Base-by-base conservation (phyloP, 2,329 filamentous ascomycete species). In the Fusarium euwallaceae region DNA sequence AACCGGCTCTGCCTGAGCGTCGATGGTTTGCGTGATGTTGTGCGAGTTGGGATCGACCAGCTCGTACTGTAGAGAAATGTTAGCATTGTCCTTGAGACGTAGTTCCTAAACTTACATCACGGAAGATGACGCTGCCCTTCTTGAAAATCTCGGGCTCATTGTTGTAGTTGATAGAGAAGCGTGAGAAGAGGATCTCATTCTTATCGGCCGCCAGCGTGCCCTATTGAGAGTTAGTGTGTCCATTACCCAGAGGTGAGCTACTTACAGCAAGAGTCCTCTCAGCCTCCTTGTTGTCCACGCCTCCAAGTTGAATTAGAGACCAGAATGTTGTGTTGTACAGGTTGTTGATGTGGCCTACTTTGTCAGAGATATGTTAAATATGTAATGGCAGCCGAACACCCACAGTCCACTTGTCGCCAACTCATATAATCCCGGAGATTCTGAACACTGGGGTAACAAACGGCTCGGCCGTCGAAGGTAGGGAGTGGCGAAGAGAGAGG, bases 261-360 rank as follows among this genome's bases (percentile, higher is more conserved):
- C 86, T 75, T 81, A 94, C 93, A 77, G 94, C 92, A 53, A 99
- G 88, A 69, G 90, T 89, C 79, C 93, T 89, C 81, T 98, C 96
- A 0, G 97, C 97, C 68, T 94, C 93, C 61, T 92, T 92, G 34
- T 91, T 89, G 62, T 90, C 92, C 86, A 97, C 89, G 0, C 92
- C 93, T 3, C 94, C 95, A 58, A 91, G 86, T 73, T 94, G 91
- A 24, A 98, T 93, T 78, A 99, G 86, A 1, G 92, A 88, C 97
- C 97, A 99, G 82, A 98, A 98, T 0, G 95, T 94, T 0, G 97
- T 99, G 82, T 99, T 99, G 84, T 98, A 99, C 6, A 99, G 89
- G 80, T 99, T 99, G 83, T 99, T 99, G 78, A 99, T 97, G 81
- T 99, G 97, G 75, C 94, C 94, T 96, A 69, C 11, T 0, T 12